A percentile compares a stretch with the other conserved stretches of the same genome.
Evolutionary conservation across 2,329 filamentous ascomycete species (phyloP).

Genomic region (Trichoderma sp.): DNA sequence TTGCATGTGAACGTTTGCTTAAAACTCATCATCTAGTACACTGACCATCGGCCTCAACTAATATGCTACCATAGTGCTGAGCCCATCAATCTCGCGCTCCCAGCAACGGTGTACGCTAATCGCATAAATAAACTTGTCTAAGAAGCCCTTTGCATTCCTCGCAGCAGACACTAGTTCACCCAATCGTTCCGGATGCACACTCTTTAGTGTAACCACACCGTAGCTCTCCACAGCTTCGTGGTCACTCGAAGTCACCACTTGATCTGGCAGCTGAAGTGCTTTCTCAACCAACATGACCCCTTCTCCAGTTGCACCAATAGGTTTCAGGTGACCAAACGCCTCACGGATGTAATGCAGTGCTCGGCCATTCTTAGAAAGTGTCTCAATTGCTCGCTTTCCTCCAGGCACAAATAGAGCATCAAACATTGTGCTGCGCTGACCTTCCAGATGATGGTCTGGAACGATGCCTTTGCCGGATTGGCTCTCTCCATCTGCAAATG

Average conservation of each 20-base stretch:
- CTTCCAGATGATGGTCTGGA: constrained; percentile 76
- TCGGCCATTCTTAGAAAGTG: constrained; percentile 65
- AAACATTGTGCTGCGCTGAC: constrained; percentile 76
- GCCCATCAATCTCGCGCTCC: constrained; percentile 67
- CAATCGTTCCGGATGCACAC: constrained; percentile 53
- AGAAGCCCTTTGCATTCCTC: constrained; percentile 65
- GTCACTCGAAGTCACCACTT: constrained; percentile 42
- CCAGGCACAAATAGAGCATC: constrained; percentile 76
- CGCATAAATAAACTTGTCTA: constrained; percentile 66
- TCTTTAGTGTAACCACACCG: constrained; percentile 68
- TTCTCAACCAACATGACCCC: constrained; percentile 59
- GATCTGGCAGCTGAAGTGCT: constrained; percentile 42
- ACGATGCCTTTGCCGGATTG: constrained; percentile 35
- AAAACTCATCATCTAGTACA: neutral
- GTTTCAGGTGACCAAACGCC: constrained; percentile 77
- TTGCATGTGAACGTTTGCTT: neutral
- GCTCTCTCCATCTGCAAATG: constrained; percentile 48
- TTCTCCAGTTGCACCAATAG: constrained; percentile 73
- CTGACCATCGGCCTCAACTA: constrained; percentile 31
- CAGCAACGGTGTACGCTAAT: constrained; percentile 73
- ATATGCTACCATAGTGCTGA: constrained; percentile 65
- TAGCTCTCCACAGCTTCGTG: constrained; percentile 60
- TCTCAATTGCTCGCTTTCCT: constrained; percentile 59
- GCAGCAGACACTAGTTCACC: constrained; percentile 60
- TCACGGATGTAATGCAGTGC: constrained; percentile 75